Base-by-base conservation (phyloP, 345 rosid genomes). In the Firmiana major region DNA sequence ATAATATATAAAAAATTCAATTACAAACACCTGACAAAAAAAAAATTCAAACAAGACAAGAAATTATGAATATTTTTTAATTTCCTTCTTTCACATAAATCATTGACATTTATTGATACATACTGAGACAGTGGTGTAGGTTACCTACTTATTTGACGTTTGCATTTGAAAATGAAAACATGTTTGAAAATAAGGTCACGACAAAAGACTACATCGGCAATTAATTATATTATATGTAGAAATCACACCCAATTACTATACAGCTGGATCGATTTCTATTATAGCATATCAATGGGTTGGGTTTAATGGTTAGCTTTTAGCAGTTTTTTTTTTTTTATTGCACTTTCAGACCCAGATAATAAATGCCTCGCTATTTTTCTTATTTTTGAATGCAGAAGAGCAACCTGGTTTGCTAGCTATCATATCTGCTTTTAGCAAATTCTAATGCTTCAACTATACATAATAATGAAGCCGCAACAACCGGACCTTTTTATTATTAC, bases 321-420 rank as follows among this genome's bases (percentile, higher is more conserved):
- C n/a, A n/a, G n/a, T n/a, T n/a, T n/a, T n/a, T n/a, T n/a, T n/a
- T n/a, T n/a, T n/a, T n/a, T n/a, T n/a, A n/a, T n/a, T n/a, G n/a
- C n/a, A n/a, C 12, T 0, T 22, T 72, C 63, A 64, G 51, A 80
- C 38, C 67, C 58, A 63, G 66, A 74, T 16, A 65, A 54, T 26
- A 57, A 60, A 31, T 36, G 59, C 54, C 6, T 19, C 12, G 4
- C 12, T 19, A 31, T 16, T 28, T 8, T 22, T 22, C 51, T 76
- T 53, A 13, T 38, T 70, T 78, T 76, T 58, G 62, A 53, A 78
- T 79, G 70, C 81, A 78, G 59, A 80, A 69, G 65, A 75, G 10
- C 51, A 42, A 63, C 60, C 31, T 57, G 42, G 43, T 65, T 74
- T n/a, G 24, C 46, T 43, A 43, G 46, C 46, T 51, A 53, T 66